Evolutionary conservation across 2,329 filamentous ascomycete genomes (phyloP).

Genomic region (Stagonosporopsis rhizophila): DNA sequence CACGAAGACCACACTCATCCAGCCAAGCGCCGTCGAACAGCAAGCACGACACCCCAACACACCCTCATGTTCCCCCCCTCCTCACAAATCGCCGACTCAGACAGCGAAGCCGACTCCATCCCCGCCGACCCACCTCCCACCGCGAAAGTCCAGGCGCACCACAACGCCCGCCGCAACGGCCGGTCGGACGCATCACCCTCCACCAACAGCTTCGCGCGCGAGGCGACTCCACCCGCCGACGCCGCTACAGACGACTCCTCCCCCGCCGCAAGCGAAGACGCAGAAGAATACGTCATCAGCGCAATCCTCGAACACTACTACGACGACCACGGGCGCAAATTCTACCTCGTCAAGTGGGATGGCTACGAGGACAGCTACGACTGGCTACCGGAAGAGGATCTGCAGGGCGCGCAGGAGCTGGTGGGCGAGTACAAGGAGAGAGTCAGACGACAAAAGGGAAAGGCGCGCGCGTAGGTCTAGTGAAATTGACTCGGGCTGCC

Average conservation of each 20-base stretch:
- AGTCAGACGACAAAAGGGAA: slow-evolving; percentile 17
- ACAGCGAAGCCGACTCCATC: background rate
- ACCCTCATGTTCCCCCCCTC: slow-evolving; percentile 2
- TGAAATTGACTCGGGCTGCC: no score
- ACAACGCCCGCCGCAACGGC: background rate
- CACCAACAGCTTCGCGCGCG: no score
- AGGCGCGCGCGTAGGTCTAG: background rate
- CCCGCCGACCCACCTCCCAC: background rate
- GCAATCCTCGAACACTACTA: slow-evolving; percentile 36
- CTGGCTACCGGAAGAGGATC: slow-evolving; percentile 39
- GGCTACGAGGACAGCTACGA: slow-evolving; percentile 41
- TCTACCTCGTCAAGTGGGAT: slow-evolving; percentile 47
- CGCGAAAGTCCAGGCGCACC: background rate
- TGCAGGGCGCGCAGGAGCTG: slow-evolving; percentile 37
- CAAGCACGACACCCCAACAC: slow-evolving; percentile 16
- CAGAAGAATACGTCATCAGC: slow-evolving; percentile 42
- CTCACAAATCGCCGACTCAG: slow-evolving; percentile 3
- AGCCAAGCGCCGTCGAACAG: slow-evolving; percentile 24
- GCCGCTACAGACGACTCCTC: no score
- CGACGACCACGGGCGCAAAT: slow-evolving; percentile 26
- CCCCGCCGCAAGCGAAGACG: slow-evolving; percentile 7
- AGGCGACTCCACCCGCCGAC: no score
- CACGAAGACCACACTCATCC: slow-evolving; percentile 2
- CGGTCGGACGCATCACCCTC: no score
- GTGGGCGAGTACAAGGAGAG: slow-evolving; percentile 34